These are phyloP conservation scores for Rosellinia necatrix DNA, from an alignment of 2,329 filamentous ascomycete genomes.

Conservation along the genomic window DNA sequence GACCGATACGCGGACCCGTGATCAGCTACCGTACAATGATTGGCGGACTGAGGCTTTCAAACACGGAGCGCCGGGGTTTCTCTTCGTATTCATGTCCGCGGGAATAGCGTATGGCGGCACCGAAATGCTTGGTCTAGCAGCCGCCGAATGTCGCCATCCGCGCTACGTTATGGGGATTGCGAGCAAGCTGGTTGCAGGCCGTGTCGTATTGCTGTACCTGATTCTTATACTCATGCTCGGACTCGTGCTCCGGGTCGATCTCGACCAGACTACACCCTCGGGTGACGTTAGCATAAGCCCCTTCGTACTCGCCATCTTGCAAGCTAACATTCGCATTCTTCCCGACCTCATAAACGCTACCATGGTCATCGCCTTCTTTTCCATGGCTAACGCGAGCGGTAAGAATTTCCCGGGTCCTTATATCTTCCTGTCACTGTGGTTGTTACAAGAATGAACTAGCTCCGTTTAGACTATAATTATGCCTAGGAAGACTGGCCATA, in stretches of 20 bases:
- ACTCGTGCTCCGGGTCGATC: slow-evolving; percentile 40
- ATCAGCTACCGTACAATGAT: slow-evolving; percentile 50
- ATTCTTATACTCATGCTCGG: slow-evolving; percentile 43
- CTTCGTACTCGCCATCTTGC: slow-evolving; percentile 21
- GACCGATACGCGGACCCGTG: slow-evolving; percentile 49
- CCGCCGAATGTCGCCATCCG: slow-evolving; percentile 48
- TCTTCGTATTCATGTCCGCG: slow-evolving; percentile 50
- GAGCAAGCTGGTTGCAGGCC: slow-evolving; percentile 46
- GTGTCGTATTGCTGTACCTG: slow-evolving; percentile 47
- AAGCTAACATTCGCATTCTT: slow-evolving; percentile 34
- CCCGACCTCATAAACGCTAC: slow-evolving; percentile 44
- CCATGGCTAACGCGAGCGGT: slow-evolving; percentile 48
- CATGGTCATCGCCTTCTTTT: slow-evolving; percentile 43
- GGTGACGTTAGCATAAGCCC: slow-evolving; percentile 8
- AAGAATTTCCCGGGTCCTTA: neutral
- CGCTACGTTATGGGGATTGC: slow-evolving; percentile 44
- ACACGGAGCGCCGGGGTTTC: slow-evolving; percentile 48
- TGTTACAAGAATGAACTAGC: neutral
- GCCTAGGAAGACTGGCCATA: neutral
- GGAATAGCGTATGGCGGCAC: slow-evolving; percentile 52
- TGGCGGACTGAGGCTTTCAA: slow-evolving; percentile 54
- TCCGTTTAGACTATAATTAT: neutral
- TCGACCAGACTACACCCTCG: neutral
- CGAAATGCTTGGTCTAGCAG: slow-evolving; percentile 51
- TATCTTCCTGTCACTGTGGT: neutral